Evolutionary conservation across 169 alveolate genomes (phyloP), one percentile per base, ranked within the genome.

Genomic region (Ophryocystis elektroscirrha): DNA sequence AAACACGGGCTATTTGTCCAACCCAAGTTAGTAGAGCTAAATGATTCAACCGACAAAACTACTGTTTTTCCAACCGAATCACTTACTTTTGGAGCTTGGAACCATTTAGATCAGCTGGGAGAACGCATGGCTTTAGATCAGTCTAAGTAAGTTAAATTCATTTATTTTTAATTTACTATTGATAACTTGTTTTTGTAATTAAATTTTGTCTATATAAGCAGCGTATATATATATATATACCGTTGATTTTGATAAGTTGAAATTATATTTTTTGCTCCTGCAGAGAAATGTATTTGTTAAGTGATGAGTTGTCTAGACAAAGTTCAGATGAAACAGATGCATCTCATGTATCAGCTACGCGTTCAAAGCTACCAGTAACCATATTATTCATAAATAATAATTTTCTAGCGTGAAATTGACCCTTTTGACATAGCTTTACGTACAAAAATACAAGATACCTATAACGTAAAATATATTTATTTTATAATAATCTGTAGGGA

Each of bases 371-470:
- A 38, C 18, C 15, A 38, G 20, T 25, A 2, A 25, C 18, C 28
- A 38, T 9, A 25, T 38, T 9, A 25, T n/a, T 12, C 12, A 32
- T 12, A n/a, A n/a, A 12, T 12, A 32, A 12, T 12, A 32, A 32
- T 12, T n/a, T n/a, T 12, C n/a, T 32, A n/a, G 12, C n/a, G 12
- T 25, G 46, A 38, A 25, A 5, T 4, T 38, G 46, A 5, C 67
- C 48, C 60, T 79, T 18, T 69, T 76, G 4, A 89, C 89, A 4
- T 89, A 83, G 59, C 67, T 74, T 2, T 89, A 83, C 67, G 93
- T 89, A 4, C 93, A 83, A 63, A 69, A 79, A 37, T 71, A 77
- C 51, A 89, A 83, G 54, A 76, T 83, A 37, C 61, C 79, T 56
- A n/a, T 5, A 42, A 38, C 24, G 45, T 12, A 16, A n/a, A 16